Conservation (phyloP, 345 rosid genomes). For the Acer negundo region DNA sequence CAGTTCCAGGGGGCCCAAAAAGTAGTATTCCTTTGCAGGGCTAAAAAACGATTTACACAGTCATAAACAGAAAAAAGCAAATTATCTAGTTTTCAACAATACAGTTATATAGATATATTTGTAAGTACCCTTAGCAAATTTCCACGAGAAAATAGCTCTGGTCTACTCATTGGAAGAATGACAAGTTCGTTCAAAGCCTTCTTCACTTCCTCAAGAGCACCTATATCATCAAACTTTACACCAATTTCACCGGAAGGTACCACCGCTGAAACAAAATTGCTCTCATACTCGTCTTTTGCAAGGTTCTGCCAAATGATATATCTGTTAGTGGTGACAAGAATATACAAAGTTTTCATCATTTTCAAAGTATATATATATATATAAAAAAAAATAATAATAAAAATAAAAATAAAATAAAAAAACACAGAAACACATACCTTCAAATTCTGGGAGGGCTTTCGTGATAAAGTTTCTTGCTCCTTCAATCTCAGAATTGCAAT, state of each 20-base stretch:
- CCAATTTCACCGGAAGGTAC: conserved; percentile 96
- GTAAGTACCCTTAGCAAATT: conserved; percentile 80
- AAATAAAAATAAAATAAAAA: neutral
- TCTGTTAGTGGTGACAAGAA: conserved; percentile 24
- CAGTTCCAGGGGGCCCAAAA: conserved; percentile 99
- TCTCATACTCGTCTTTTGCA: conserved; percentile 91
- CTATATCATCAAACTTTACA: conserved; percentile 87
- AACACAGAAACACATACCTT: conserved; percentile 52
- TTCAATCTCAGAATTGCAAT: conserved; percentile 74
- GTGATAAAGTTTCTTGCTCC: conserved; percentile 69
- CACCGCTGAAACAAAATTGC: conserved; percentile 83
- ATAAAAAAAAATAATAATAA: neutral
- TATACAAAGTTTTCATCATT: conserved; percentile 19
- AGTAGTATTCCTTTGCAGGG: conserved; percentile 98
- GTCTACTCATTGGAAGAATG: conserved; percentile 98
- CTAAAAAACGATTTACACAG: conserved; percentile 40
- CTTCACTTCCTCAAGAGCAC: conserved; percentile 97
- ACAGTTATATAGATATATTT: conserved; percentile 8
- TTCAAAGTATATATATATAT: neutral
- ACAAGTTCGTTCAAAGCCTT: conserved; percentile 91
- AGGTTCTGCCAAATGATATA: conserved; percentile 54
- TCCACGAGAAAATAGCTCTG: conserved; percentile 89
- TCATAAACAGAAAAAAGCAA: conserved; percentile 10
- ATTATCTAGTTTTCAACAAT: neutral
- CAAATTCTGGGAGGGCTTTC: conserved; percentile 72